Evolutionary conservation across 2,329 filamentous ascomycete genomes (phyloP).

Genomic region (Pezizomycotina sp.): DNA sequence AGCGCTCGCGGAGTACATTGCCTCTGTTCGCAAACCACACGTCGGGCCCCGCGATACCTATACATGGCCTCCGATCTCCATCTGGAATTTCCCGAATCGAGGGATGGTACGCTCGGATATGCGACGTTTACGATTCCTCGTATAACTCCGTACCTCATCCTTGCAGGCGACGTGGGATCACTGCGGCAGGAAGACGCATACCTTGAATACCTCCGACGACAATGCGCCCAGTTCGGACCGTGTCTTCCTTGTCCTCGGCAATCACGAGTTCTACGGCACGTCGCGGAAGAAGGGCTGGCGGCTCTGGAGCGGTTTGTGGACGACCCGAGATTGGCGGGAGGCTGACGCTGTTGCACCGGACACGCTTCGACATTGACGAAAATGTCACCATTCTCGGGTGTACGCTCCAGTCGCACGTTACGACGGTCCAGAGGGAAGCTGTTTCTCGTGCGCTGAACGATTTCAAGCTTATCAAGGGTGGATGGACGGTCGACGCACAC

Average conservation of each 20-base stretch:
- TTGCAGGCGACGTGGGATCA: constrained; percentile 38
- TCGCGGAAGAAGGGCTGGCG: constrained; percentile 30
- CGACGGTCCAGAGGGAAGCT: constrained; percentile 28
- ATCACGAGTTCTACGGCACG: constrained; percentile 40
- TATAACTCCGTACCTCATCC: constrained; percentile 32
- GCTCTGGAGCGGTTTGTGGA: constrained; percentile 29
- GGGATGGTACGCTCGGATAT: constrained; percentile 26
- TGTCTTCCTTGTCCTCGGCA: constrained; percentile 37
- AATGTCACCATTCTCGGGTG: constrained; percentile 41
- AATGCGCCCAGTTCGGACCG: constrained; percentile 32
- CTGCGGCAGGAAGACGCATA: constrained; percentile 35
- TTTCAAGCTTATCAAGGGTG: constrained; percentile 36
- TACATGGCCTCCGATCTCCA: constrained; percentile 39
- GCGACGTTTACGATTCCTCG: constrained; percentile 31
- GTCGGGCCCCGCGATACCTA: constrained; percentile 16
- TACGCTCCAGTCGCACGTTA: constrained; percentile 41
- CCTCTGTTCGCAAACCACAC: constrained; percentile 14
- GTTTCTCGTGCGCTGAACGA: constrained; percentile 37
- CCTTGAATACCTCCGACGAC: constrained; percentile 32
- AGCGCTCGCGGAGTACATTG: constrained; percentile 17
- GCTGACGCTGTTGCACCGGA: constrained; percentile 34
- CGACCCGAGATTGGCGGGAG: constrained; percentile 31
- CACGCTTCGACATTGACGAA: constrained; percentile 30
- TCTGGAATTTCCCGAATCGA: constrained; percentile 33
- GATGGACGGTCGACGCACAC: constrained; percentile 37